Evolutionary conservation across 2,329 filamentous ascomycete species (phyloP), one percentile per base, ranked within the genome.

Genomic region (Ophiostoma sp.): DNA sequence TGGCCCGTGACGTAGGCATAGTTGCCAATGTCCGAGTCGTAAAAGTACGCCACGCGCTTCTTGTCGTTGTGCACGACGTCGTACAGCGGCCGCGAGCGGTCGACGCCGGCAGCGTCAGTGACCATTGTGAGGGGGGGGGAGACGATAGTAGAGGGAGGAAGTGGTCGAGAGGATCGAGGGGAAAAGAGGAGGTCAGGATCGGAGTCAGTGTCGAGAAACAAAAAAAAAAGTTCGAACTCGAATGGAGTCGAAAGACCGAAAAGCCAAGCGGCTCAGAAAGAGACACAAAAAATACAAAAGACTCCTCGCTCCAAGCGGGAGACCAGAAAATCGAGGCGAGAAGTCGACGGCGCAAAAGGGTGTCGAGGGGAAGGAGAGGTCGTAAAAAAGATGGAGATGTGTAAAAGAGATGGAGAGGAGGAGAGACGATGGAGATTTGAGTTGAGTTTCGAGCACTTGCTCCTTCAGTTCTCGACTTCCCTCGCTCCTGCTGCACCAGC

Each of bases 21-120:
- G 83, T 98, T 98, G 77, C 95, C 95, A 80, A 98, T 96, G 84
- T 98, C 95, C 2, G 93, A 97, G 81, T 98, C 95, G 87, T 98
- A 98, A 83, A 98, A 98, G 84, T 98, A 98, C 72, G 95, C 95
- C 74, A 98, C 93, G 80, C 95, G 94, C 84, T 96, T 97, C 78
- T 82, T 82, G 77, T 79, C 78, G 45, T 78, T 80, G 71, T 85
- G 83, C 33, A 85, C 83, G 73, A 84, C 81, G 74, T 84, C 83
- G 76, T 81, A 82, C 75, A 88, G 83, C 72, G 86, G 86, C 57
- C 82, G 81, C 64, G 85, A 84, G 76, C 85, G 79, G 66, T 80
- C 77, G 72, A 82, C 80, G n/a, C 81, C 81, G 33, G 81, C 79
- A 19, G 78, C 78, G 74, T 82, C 81, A 61, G 79, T 80, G 50